A percentile compares a stretch with the other conserved stretches of the same genome.
phyloP scores from a whole-genome alignment of 768 basidiomycete genomes.

The Pleurotus cornucopiae region DNA sequence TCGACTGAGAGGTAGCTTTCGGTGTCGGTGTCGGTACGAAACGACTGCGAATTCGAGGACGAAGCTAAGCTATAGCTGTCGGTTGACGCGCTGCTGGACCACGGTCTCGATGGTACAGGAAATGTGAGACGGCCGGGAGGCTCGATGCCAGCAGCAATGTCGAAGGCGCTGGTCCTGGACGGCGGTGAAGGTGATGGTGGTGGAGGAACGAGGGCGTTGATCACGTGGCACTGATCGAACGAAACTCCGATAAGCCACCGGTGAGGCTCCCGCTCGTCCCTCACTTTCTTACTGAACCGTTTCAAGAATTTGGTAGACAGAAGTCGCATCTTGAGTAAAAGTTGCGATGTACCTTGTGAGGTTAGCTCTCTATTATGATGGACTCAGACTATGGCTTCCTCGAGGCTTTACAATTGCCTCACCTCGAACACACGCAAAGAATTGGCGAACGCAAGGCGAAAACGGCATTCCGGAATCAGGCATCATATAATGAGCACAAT shows the following conservation, averaged over 20 bases:
- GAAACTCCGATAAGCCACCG: too few species aligned
- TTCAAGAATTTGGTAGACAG: slow-evolving; percentile 18
- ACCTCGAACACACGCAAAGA: not conserved
- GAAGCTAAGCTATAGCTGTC: not conserved
- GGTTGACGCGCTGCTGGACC: slow-evolving; percentile 12
- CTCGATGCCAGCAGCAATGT: slow-evolving; percentile 15
- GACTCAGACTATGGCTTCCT: slow-evolving; percentile 1
- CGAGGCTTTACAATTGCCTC: slow-evolving; percentile 5
- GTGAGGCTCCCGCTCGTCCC: slow-evolving; percentile 10
- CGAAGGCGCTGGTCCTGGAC: slow-evolving; percentile 11
- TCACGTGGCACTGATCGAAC: slow-evolving; percentile 11
- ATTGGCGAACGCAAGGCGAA: too few species aligned
- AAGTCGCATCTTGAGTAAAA: slow-evolving; percentile 9
- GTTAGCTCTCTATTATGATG: not conserved
- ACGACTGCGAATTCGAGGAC: not conserved
- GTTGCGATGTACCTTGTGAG: not conserved
- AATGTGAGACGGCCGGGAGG: slow-evolving; percentile 12
- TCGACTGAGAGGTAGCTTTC: not conserved
- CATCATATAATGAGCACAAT: too few species aligned
- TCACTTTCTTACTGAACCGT: slow-evolving; percentile 20
- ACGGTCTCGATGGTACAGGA: slow-evolving; percentile 14
- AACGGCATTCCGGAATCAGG: too few species aligned
- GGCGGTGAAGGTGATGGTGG: slow-evolving; percentile 14
- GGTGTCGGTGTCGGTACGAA: not conserved
- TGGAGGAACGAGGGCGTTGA: not conserved